Evolutionary conservation across 208 protist species (phyloP).

Genomic region (Crithidia fasciculata): DNA sequence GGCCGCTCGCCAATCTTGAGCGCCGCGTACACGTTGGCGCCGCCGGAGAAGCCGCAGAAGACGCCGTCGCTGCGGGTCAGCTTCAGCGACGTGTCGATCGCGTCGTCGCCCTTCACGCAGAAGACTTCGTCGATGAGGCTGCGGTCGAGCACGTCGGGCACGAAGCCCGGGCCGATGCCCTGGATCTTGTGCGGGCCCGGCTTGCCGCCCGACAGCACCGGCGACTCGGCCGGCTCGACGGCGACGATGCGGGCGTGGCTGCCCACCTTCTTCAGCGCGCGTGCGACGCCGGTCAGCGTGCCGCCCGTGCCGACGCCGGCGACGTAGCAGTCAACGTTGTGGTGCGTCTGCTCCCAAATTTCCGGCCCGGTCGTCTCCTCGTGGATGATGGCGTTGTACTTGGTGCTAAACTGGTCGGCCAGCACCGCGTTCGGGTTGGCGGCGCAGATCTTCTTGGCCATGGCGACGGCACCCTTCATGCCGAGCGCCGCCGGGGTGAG

Average conservation of each 20-base stretch:
- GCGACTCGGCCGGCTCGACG: constrained; percentile 86
- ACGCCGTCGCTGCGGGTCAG: constrained; percentile 83
- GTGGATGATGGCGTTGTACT: constrained; percentile 89
- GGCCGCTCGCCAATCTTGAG: constrained; percentile 81
- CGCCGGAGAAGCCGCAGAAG: constrained; percentile 83
- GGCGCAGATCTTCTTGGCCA: constrained; percentile 80
- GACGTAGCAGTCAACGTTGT: constrained; percentile 85
- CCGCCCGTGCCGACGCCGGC: constrained; percentile 91
- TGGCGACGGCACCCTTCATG: constrained; percentile 87
- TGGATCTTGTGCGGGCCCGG: constrained; percentile 91
- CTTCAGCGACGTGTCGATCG: constrained; percentile 71
- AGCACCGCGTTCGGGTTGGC: constrained; percentile 78
- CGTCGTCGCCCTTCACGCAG: constrained; percentile 68
- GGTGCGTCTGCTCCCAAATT: constrained; percentile 83
- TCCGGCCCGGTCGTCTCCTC: constrained; percentile 92
- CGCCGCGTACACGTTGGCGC: constrained; percentile 86
- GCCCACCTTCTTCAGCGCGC: constrained; percentile 71
- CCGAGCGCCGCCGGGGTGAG: constrained; percentile 88
- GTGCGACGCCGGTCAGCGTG: constrained; percentile 78
- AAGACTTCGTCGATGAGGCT: constrained; percentile 78
- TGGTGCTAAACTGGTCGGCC: constrained; percentile 88
- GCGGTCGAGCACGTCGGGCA: constrained; percentile 77
- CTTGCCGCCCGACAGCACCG: constrained; percentile 83
- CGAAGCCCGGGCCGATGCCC: constrained; percentile 91
- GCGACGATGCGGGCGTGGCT: constrained; percentile 64